phyloP scores from a whole-genome alignment of 2,329 filamentous ascomycete species.

The Xylaria sp. region DNA sequence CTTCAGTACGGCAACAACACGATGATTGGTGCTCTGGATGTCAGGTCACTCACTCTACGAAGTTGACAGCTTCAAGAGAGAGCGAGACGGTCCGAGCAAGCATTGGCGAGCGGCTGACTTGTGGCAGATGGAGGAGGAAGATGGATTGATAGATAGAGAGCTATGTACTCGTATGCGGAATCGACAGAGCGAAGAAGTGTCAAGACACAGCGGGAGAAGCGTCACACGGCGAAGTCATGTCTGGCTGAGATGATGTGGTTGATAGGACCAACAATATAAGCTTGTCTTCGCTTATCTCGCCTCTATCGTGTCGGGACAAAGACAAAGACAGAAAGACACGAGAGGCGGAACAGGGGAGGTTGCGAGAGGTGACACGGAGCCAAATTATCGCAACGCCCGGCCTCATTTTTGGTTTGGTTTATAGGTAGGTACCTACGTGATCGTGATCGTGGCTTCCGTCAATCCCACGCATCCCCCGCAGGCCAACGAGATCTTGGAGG shows the following conservation, averaged over 20 bases:
- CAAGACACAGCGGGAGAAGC: too few species aligned
- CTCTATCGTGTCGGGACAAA: not conserved
- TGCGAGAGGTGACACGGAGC: not conserved
- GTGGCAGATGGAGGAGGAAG: not conserved
- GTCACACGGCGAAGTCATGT: not conserved
- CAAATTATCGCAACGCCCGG: not conserved
- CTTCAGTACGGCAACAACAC: not conserved
- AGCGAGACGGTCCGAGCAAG: not conserved
- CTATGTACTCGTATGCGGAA: too few species aligned
- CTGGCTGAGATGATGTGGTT: not conserved
- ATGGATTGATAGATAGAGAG: not conserved
- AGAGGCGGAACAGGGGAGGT: not conserved
- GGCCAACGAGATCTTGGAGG: not conserved
- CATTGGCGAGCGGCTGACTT: not conserved
- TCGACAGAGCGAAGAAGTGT: too few species aligned
- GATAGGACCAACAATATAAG: not conserved
- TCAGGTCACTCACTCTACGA: not conserved
- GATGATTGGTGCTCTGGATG: not conserved
- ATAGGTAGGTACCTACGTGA: not conserved
- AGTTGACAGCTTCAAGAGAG: not conserved
- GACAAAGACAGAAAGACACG: not conserved
- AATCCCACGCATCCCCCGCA: slow-evolving; percentile 10
- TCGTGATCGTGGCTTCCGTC: not conserved
- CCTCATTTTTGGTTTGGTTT: not conserved
- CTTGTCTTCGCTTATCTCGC: slow-evolving; percentile 11